Evolutionary conservation across 1,284 basidiomycete species (phyloP), one percentile per base, ranked within the genome.

Genomic region (Prillingera fragicola): DNA sequence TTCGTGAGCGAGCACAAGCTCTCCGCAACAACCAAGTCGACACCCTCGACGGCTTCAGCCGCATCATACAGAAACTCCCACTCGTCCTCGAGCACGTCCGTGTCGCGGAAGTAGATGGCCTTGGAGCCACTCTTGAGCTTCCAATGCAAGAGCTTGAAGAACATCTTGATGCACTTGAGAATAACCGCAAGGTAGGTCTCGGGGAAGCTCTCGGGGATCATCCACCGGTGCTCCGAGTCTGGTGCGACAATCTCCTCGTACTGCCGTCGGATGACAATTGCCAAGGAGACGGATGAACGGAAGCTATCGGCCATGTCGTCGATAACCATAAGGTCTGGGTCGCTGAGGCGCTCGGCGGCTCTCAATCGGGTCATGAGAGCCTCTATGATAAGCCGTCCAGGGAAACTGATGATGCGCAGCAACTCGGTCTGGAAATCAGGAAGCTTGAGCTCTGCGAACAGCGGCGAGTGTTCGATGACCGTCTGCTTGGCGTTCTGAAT

Each of bases 11-110:
- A 84, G 65, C 89, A 94, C 57, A 95, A 79, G 59, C 92, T 87
- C 70, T 96, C 90, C 10, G 92, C 94, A 5, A 99, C 91, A 13
- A 96, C 76, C 45, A 86, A 74, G 32, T 95, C 91, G 21, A 91
- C 95, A 10, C 89, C 89, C 18, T 83, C 78, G 18, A 92, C 85
- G 29, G 85, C 87, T 65, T 91, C 77, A 41, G 90, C 90, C 33
- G 96, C 90, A 62, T 89, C 87, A 59, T 88, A 90, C 68, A 98
- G 83, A 33, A 95, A 95, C 32, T 85, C 83, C 88, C 92, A 96
- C 60, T 98, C 92, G 18, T 85, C 85, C 67, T 99, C 95, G 24
- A 98, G 78, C 19, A 97, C 83, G 63, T 98, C 95, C 1, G 92
- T 96, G 74, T 98, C 94, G 62, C 95, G 94, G 74, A 96, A 95